Conservation (phyloP, 1,284 basidiomycete genomes). For the Inonotus obliquus region DNA sequence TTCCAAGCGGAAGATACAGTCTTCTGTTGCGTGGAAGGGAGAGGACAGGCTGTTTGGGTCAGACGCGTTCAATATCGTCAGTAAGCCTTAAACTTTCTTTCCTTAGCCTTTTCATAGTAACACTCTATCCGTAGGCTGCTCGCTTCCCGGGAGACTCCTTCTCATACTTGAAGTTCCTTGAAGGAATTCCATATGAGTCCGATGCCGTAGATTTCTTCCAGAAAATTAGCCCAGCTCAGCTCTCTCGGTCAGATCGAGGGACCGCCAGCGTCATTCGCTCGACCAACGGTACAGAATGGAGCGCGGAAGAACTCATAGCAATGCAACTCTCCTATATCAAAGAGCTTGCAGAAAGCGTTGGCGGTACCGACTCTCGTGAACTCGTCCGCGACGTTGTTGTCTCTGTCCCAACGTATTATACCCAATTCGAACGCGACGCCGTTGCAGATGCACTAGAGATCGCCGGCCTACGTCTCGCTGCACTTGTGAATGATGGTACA, state of each 20-base stretch:
- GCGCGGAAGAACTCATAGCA: constrained; percentile 87
- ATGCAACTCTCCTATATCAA: constrained; percentile 94
- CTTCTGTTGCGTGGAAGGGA: constrained; percentile 84
- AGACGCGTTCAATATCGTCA: constrained; percentile 83
- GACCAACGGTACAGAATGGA: constrained; percentile 61
- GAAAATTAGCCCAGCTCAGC: constrained; percentile 58
- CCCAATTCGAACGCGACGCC: constrained; percentile 84
- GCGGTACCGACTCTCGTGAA: constrained; percentile 47
- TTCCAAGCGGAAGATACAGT: constrained; percentile 93
- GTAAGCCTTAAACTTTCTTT: constrained; percentile 29
- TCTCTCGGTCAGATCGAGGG: constrained; percentile 53
- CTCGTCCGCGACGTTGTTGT: constrained; percentile 78
- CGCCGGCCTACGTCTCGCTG: constrained; percentile 79
- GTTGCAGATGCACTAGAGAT: constrained; percentile 90
- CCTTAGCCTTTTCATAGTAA: constrained; percentile 4
- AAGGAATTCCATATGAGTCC: constrained; percentile 69
- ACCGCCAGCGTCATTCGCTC: constrained; percentile 55
- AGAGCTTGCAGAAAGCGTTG: constrained; percentile 77
- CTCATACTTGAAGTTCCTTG: constrained; percentile 83
- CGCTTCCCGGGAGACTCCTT: constrained; percentile 89
- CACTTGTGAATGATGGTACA: constrained; percentile 90
- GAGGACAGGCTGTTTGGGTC: constrained; percentile 85
- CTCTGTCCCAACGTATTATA: constrained; percentile 84
- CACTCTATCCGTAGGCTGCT: constrained; percentile 56
- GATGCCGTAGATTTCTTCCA: constrained; percentile 59